Evolutionary conservation across 768 basidiomycete genomes (phyloP), one percentile per base, ranked within the genome.

Genomic region (Pisolithus microcarpus): DNA sequence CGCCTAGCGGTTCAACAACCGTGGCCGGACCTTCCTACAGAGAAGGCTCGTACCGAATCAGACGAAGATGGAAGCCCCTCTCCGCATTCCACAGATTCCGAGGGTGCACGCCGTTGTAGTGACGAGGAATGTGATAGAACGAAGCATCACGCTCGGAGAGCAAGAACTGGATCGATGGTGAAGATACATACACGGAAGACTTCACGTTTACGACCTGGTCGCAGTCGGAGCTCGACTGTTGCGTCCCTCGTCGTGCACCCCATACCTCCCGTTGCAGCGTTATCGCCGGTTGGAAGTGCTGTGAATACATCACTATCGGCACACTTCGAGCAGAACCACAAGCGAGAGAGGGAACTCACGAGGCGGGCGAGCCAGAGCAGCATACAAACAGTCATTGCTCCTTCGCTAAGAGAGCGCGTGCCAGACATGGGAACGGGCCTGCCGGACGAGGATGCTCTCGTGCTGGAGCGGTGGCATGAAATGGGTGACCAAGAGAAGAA

Each of bases 201-300:
- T 21, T 67, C 67, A 11, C 31, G 58, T 55, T 23, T 38, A 37
- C 59, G 54, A 40, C 52, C 55, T 37, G 30, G 56, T 39, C 73
- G 83, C 31, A 84, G 82, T 54, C 73, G 81, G 24, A 84, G 81
- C 56, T 84, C 83, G 23, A 86, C 84, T 4, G 70, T 84, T n/a
- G 85, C 79, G 5, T 80, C 78, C 18, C 66, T 83, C 7, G 71
- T 77, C 24, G 80, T 61, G 38, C 28, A 56, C 39, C 26, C n/a
- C 28, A 13, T 31, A 10, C 58, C 65, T 15, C 57, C 59, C 19
- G 28, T 15, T 13, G 13, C 51, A 16, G 47, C 51, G 31, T 56
- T 57, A 38, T 59, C 62, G 16, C 51, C 52, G 5, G 46, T 47
- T 46, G 43, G 51, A 16, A 21, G 38, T 46, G 31, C 24, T 26